These are phyloP conservation scores for Helotiales sp. DNA, from an alignment of 2,329 filamentous ascomycete genomes.

Conservation along the genomic window DNA sequence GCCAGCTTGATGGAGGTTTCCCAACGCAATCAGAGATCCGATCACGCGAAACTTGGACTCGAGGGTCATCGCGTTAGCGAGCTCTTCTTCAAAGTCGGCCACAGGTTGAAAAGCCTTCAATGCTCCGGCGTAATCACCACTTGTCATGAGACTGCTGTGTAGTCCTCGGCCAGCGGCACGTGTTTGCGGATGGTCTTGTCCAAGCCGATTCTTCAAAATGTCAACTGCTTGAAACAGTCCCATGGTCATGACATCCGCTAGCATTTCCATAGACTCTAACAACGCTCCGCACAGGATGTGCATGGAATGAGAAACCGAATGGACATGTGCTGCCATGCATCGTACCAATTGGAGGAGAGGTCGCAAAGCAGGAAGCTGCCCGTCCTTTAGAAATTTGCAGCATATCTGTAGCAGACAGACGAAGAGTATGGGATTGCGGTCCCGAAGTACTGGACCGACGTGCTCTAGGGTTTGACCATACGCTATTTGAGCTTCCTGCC, in stretches of 20 bases:
- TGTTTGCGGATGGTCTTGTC: slow-evolving; percentile 4
- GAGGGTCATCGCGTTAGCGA: neutral
- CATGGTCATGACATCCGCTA: slow-evolving; percentile 5
- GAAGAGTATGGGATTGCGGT: slow-evolving; percentile 6
- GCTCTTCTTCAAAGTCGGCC: neutral
- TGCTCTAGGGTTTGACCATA: slow-evolving; percentile 9
- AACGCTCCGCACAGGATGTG: slow-evolving; percentile 1
- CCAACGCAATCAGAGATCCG: slow-evolving; percentile 6
- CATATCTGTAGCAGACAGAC: slow-evolving; percentile 13
- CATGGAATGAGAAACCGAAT: slow-evolving; percentile 11
- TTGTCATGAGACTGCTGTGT: slow-evolving; percentile 3
- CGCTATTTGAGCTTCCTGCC: neutral
- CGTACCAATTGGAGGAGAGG: slow-evolving; percentile 11
- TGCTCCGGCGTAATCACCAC: neutral
- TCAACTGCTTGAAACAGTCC: slow-evolving; percentile 7
- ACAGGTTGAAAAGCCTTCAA: slow-evolving; percentile 2
- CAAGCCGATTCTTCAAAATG: neutral
- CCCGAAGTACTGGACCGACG: slow-evolving; percentile 3
- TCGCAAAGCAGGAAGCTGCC: neutral
- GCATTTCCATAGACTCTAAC: slow-evolving; percentile 5
- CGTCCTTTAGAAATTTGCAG: slow-evolving; percentile 7
- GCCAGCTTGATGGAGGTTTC: neutral
- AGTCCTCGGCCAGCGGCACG: slow-evolving; percentile 1
- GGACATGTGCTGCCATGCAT: slow-evolving; percentile 10
- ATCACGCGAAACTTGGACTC: neutral